Percentiles rank a stretch among this genome's conserved stretches.
phyloP scores from a whole-genome alignment of 257 asterid genomes.

The Forsythia suspensa region DNA sequence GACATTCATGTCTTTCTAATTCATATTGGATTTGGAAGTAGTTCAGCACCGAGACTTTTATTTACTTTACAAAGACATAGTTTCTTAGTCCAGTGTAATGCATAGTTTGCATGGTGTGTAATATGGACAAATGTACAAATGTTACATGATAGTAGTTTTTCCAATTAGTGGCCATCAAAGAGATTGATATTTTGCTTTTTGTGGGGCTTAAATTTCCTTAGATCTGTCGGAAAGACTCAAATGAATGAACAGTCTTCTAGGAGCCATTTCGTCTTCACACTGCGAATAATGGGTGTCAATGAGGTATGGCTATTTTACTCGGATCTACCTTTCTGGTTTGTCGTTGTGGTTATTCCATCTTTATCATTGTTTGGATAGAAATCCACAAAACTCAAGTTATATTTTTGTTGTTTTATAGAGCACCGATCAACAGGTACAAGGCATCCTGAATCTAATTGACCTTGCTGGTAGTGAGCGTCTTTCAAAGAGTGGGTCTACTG shows the following conservation, averaged over 20 bases:
- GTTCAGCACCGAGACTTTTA: background rate
- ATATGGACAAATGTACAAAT: background rate
- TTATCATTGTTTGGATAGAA: background rate
- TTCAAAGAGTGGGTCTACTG: slow-evolving; percentile 90
- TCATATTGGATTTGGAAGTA: background rate
- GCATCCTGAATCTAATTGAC: slow-evolving; percentile 82
- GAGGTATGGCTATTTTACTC: slow-evolving; percentile 50
- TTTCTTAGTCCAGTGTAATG: background rate
- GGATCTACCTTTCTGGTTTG: background rate
- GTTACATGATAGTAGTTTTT: slow-evolving; percentile 1
- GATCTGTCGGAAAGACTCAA: slow-evolving; percentile 92
- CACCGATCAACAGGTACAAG: slow-evolving; percentile 95
- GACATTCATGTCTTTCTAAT: background rate
- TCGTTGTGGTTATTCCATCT: background rate
- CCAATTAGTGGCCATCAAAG: background rate
- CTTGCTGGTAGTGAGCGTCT: slow-evolving; percentile 99
- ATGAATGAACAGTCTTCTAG: slow-evolving; percentile 96
- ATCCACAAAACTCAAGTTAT: background rate
- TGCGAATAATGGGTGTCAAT: slow-evolving; percentile 75
- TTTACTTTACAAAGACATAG: background rate
- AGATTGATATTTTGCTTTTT: background rate
- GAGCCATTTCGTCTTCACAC: slow-evolving; percentile 91
- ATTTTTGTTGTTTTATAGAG: slow-evolving; percentile 41
- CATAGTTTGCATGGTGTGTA: background rate
- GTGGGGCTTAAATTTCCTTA: slow-evolving; percentile 22